Conservation (phyloP, 2,329 filamentous ascomycete genomes). For the Talaromyces sp. region DNA sequence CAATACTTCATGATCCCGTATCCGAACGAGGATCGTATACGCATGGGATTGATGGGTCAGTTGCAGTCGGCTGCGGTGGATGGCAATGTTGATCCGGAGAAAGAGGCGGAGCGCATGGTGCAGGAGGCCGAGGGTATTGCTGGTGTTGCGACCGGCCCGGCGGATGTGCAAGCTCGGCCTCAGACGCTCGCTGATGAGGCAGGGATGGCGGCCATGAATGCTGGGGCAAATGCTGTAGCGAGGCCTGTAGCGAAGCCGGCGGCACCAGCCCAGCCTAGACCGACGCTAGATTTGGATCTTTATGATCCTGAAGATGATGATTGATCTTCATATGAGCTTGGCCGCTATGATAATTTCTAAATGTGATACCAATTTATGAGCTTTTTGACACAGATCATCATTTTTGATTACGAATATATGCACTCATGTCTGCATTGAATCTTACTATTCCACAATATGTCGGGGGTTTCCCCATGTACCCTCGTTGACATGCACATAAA, state of each 20-base stretch:
- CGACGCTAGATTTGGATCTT: conserved; percentile 45
- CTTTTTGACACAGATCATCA: background rate
- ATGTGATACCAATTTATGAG: background rate
- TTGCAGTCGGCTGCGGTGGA: conserved; percentile 43
- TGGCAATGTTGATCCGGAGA: conserved; percentile 59
- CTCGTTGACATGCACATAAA: no score
- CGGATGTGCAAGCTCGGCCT: conserved; percentile 38
- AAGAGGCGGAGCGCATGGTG: conserved; percentile 42
- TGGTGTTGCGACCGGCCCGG: conserved; percentile 42
- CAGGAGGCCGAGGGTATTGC: conserved; percentile 55
- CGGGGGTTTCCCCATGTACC: no score
- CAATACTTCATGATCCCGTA: conserved; percentile 43
- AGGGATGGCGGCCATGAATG: conserved; percentile 33
- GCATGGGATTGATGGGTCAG: conserved; percentile 45
- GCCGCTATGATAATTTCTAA: background rate
- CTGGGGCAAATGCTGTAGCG: conserved; percentile 25
- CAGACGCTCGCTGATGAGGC: conserved; percentile 32
- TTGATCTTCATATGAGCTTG: conserved; percentile 10
- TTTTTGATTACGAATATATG: background rate
- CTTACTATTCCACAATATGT: no score
- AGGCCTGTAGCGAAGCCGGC: conserved; percentile 11
- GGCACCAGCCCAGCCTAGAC: conserved; percentile 32
- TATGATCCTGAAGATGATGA: conserved; percentile 48
- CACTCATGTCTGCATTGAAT: background rate
- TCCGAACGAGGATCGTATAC: conserved; percentile 43